Percentiles rank a stretch among this genome's conserved stretches.
These are phyloP conservation scores for Suhomyces panamericanus DNA, from an alignment of 1,139 yeast species.

Conservation along the genomic window DNA sequence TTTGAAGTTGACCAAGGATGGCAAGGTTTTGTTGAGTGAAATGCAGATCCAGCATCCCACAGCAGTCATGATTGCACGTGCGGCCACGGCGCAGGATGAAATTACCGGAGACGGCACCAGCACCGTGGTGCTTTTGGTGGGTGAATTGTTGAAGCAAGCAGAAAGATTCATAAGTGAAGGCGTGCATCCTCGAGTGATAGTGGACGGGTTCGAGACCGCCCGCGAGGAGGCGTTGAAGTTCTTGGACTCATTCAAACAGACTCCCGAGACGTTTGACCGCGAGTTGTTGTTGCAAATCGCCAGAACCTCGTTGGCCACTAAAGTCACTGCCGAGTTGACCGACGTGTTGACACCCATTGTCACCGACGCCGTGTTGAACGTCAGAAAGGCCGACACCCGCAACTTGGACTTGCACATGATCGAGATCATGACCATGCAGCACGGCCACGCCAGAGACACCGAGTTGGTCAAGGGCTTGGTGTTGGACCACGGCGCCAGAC, in stretches of 20 bases:
- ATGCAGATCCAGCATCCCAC: constrained; percentile 99
- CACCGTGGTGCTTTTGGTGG: constrained; percentile 92
- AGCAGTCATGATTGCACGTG: constrained; percentile 97
- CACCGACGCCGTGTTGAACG: constrained; percentile 90
- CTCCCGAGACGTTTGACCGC: constrained; percentile 60
- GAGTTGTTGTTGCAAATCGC: constrained; percentile 91
- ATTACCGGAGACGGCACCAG: constrained; percentile 99
- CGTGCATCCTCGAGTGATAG: constrained; percentile 90
- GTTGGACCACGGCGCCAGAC: constrained; percentile 97
- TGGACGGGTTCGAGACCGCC: constrained; percentile 94
- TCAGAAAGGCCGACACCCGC: constrained; percentile 50
- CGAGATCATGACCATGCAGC: constrained; percentile 98
- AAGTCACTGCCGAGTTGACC: constrained; percentile 72
- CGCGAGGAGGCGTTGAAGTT: constrained; percentile 70
- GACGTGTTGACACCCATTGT: constrained; percentile 89
- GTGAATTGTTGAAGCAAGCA: constrained; percentile 92
- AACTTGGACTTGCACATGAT: constrained; percentile 92
- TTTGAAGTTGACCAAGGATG: constrained; percentile 94
- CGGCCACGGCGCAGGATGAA: constrained; percentile 98
- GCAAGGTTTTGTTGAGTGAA: constrained; percentile 87
- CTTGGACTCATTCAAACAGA: constrained; percentile 61
- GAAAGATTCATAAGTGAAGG: constrained; percentile 92
- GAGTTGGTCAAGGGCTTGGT: constrained; percentile 85
- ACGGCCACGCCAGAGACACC: constrained; percentile 81
- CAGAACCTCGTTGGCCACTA: constrained; percentile 82